Conservation (phyloP, 208 protist genomes). For the Naegleria lovaniensis region DNA sequence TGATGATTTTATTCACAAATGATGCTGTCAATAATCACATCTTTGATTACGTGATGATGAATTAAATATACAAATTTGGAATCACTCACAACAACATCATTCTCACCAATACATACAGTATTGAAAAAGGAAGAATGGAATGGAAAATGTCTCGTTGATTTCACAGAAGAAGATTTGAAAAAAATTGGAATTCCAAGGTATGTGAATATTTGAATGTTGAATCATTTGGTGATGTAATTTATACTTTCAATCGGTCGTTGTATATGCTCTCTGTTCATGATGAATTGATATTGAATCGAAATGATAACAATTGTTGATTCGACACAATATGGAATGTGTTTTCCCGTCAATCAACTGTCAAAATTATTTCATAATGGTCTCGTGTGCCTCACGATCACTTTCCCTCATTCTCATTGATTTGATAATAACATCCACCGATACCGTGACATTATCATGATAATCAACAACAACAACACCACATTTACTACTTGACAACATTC, state of each 20-base stretch:
- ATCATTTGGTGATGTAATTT: background rate
- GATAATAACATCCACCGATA: no score
- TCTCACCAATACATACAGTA: background rate
- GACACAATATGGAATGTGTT: background rate
- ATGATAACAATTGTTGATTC: background rate
- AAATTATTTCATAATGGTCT: no score
- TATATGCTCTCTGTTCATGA: background rate
- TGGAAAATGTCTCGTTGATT: background rate
- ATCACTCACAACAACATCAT: no score
- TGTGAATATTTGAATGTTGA: background rate
- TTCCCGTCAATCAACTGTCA: no score
- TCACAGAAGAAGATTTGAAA: conserved; percentile 13
- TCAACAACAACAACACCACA: no score
- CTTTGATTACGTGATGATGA: background rate
- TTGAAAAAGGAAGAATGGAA: conserved; percentile 7
- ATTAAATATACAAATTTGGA: background rate
- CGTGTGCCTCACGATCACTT: no score
- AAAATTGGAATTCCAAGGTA: background rate
- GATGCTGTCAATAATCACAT: background rate
- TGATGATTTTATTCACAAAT: no score
- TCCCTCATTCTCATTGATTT: no score
- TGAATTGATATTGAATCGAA: background rate
- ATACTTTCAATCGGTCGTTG: no score
- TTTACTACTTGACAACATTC: no score
- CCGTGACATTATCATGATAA: no score